These are phyloP conservation scores for Phytophthora tentaculata DNA, from an alignment of 352 stramenopile species.

Conservation along the genomic window DNA sequence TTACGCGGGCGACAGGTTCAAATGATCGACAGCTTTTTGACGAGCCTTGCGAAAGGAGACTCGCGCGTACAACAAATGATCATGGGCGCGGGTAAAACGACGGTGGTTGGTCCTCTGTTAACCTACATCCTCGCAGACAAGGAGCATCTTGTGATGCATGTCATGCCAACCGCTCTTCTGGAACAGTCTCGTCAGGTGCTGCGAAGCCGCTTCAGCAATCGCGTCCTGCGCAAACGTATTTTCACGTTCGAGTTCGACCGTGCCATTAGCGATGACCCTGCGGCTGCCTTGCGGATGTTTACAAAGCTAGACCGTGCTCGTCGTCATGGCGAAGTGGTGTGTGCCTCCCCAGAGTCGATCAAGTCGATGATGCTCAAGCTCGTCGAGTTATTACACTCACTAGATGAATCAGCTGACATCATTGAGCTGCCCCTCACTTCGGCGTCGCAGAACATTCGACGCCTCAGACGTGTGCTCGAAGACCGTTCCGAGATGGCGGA, in stretches of 20 bases:
- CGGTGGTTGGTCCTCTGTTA: slow-evolving; percentile 98
- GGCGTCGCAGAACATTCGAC: slow-evolving; percentile 75
- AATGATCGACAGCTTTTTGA: slow-evolving; percentile 98
- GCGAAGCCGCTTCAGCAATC: slow-evolving; percentile 96
- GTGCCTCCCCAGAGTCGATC: slow-evolving; percentile 98
- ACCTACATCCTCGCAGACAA: slow-evolving; percentile 98
- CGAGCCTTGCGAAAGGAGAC: slow-evolving; percentile 74
- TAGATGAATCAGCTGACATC: slow-evolving; percentile 85
- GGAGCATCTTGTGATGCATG: slow-evolving; percentile 95
- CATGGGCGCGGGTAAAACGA: slow-evolving; percentile 99
- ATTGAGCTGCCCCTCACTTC: slow-evolving; percentile 64
- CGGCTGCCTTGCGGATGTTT: slow-evolving; percentile 65
- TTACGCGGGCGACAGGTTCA: slow-evolving; percentile 98
- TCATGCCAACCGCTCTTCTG: slow-evolving; percentile 98
- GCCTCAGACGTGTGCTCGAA: slow-evolving; percentile 72
- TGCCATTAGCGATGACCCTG: slow-evolving; percentile 88
- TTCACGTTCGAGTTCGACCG: slow-evolving; percentile 99
- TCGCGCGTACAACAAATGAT: slow-evolving; percentile 98
- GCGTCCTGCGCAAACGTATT: slow-evolving; percentile 97
- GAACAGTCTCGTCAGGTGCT: slow-evolving; percentile 98
- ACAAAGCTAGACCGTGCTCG: slow-evolving; percentile 91
- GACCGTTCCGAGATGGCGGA: slow-evolving; percentile 90
- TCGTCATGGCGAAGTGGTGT: slow-evolving; percentile 95
- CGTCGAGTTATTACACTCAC: slow-evolving; percentile 92
- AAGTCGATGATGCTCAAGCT: slow-evolving; percentile 99